A percentile compares a stretch with the other conserved stretches of the same genome.
Conservation (phyloP, 1,284 basidiomycete species). For the Sanghuangporus sanghuang region DNA sequence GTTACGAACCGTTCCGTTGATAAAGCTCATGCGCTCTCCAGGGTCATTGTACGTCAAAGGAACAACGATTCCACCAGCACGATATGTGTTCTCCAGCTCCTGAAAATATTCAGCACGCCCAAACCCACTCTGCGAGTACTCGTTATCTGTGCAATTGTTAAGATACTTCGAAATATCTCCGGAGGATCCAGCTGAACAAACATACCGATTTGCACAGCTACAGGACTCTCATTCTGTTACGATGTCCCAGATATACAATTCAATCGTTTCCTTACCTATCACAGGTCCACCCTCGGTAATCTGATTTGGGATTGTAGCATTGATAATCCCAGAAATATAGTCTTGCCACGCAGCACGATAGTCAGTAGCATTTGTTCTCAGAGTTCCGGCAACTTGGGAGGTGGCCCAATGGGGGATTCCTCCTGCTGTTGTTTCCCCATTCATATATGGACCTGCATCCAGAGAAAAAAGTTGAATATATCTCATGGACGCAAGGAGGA, state of each 20-base stretch:
- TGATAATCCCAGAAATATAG: conserved; percentile 62
- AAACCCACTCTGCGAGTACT: conserved; percentile 51
- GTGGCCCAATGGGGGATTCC: conserved; percentile 78
- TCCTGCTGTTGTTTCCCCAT: conserved; percentile 77
- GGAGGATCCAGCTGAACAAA: neutral
- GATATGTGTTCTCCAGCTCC: conserved; percentile 54
- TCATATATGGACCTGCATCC: conserved; percentile 53
- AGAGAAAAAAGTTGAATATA: neutral
- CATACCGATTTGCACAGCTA: conserved; percentile 65
- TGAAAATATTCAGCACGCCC: conserved; percentile 59
- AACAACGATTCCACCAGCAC: conserved; percentile 52
- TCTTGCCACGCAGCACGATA: conserved; percentile 65
- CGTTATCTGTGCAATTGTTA: conserved; percentile 52
- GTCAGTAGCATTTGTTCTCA: conserved; percentile 67
- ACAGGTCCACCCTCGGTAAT: conserved; percentile 67
- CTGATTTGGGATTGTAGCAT: conserved; percentile 59
- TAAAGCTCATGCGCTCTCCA: conserved; percentile 52
- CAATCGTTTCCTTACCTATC: conserved; percentile 44
- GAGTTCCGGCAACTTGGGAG: conserved; percentile 54
- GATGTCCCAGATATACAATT: neutral
- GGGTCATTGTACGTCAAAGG: conserved; percentile 74
- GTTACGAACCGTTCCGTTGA: conserved; percentile 52
- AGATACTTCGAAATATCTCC: too few relatives aligned
- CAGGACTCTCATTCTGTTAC: neutral
- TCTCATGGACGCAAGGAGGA: neutral